Base-by-base conservation (phyloP, 2,329 filamentous ascomycete genomes). In the Cryphonectria nitschkei region DNA sequence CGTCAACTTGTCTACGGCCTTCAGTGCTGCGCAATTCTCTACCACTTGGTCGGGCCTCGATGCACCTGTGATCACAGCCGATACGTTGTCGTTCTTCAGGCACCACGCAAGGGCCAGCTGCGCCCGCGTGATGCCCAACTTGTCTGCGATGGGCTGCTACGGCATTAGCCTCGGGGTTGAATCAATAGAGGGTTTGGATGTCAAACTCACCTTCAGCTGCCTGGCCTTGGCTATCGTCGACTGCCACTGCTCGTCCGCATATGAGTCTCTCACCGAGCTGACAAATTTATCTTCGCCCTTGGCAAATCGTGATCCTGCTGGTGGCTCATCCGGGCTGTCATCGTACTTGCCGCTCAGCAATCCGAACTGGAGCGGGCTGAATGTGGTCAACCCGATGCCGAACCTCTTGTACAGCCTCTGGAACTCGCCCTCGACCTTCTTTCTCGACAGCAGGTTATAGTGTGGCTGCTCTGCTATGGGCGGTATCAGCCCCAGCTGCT, bases 391-490 rank as follows among this genome's bases (percentile, higher is more conserved):
- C 1, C 89, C 90, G 0, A 89, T 81, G 0, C 88, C 88, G 69
- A 84, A 82, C 61, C 88, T 83, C 62, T 86, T 81, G 78, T 90
- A 92, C 26, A 92, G 80, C 43, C 87, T 86, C 72, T 85, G 83
- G 80, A 86, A 92, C 75, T 92, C 88, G 68, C 83, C 83, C 78
- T 92, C 90, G 22, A 92, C 89, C 75, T 87, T 87, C 73, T 88
- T 82, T 41, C 90, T 86, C 37, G 81, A 80, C 2, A 92, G 81
- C 75, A 92, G 84, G 80, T 91, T 92, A 82, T 92, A 92, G 73
- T 87, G 83, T 0, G 90, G 90, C 80, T 92, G 90, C 78, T 92
- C 90, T 75, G 90, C 88, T 14, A 90, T 77, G 0, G 90, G 90
- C 0, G 84, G 87, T 65, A 92, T 87, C 67, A 92, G 83, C 6